Percentiles rank a stretch among this genome's conserved stretches.
Evolutionary conservation across 2,329 filamentous ascomycete species (phyloP).

Genomic region (Colletotrichum sp.): DNA sequence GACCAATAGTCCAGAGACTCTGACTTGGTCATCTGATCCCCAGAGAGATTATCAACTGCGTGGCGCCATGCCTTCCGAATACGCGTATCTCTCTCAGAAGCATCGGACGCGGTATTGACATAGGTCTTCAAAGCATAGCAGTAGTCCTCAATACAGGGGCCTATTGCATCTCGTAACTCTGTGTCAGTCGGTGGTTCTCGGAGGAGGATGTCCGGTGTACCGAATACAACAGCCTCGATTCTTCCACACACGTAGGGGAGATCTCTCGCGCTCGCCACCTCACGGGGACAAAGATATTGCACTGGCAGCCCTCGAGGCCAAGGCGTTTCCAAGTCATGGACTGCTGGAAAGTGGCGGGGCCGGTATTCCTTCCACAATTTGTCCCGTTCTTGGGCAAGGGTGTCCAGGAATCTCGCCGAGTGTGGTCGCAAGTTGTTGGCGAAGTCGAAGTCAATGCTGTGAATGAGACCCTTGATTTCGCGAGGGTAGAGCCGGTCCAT

Average conservation of each 20-base stretch:
- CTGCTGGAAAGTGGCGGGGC: background rate
- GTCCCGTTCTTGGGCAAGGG: background rate
- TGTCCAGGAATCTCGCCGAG: background rate
- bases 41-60: background rate
- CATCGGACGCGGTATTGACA: background rate
- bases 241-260: background rate
- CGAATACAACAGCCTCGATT: background rate
- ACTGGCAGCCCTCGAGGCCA: background rate
- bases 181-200: background rate
- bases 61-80: background rate
- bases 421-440: background rate
- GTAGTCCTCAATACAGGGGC: background rate
- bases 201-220: background rate
- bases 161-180: background rate
- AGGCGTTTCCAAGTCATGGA: background rate
- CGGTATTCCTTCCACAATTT: background rate
- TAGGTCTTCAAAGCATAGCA: background rate
- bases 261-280: background rate
- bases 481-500: background rate
- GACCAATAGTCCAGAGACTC: slow-evolving; percentile 4
- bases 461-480: background rate
- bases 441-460: background rate
- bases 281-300: background rate
- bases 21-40: background rate
- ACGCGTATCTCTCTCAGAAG: background rate